Evolutionary conservation across 2,329 filamentous ascomycete species (phyloP).

Genomic region (Didymella pinodella): DNA sequence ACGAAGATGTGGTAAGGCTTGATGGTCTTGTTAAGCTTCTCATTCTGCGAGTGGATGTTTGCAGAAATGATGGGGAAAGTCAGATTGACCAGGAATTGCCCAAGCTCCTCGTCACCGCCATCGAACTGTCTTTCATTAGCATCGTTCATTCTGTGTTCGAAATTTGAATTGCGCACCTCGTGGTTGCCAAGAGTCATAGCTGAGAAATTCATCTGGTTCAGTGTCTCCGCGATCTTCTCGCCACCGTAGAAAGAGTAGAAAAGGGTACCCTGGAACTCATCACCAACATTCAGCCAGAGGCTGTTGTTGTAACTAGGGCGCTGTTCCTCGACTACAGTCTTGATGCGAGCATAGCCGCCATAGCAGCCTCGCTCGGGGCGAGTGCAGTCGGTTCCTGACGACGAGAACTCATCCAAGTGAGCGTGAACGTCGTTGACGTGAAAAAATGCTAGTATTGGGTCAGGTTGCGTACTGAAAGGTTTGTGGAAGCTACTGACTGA

Average conservation of each 20-base stretch:
- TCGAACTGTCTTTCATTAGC: constrained; percentile 58
- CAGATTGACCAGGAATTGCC: constrained; percentile 67
- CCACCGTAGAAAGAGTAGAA: constrained; percentile 73
- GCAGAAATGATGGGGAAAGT: constrained; percentile 71
- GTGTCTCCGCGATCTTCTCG: constrained; percentile 71
- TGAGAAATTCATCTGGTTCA: constrained; percentile 72
- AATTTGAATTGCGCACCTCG: constrained; percentile 11
- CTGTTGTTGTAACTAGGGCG: constrained; percentile 67
- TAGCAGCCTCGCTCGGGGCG: constrained; percentile 65
- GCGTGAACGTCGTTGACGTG: constrained; percentile 75
- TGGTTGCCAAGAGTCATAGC: constrained; percentile 74
- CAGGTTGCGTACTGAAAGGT: neutral
- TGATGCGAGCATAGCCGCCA: constrained; percentile 71
- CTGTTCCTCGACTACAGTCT: constrained; percentile 65
- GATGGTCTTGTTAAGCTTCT: constrained; percentile 67
- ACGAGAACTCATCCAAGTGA: constrained; percentile 69
- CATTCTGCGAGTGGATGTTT: constrained; percentile 68
- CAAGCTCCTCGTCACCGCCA: constrained; percentile 68
- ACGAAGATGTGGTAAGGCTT: constrained; percentile 72
- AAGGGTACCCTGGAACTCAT: constrained; percentile 73
- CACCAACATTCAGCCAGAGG: constrained; percentile 70
- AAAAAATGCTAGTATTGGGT: constrained; percentile 61
- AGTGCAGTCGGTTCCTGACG: constrained; percentile 69
- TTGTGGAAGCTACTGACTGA: constrained; percentile 33
- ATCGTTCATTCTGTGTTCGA: neutral